These are phyloP conservation scores for Sordariomycetes sp. DNA, from an alignment of 2,329 filamentous ascomycete species.

Conservation along the genomic window DNA sequence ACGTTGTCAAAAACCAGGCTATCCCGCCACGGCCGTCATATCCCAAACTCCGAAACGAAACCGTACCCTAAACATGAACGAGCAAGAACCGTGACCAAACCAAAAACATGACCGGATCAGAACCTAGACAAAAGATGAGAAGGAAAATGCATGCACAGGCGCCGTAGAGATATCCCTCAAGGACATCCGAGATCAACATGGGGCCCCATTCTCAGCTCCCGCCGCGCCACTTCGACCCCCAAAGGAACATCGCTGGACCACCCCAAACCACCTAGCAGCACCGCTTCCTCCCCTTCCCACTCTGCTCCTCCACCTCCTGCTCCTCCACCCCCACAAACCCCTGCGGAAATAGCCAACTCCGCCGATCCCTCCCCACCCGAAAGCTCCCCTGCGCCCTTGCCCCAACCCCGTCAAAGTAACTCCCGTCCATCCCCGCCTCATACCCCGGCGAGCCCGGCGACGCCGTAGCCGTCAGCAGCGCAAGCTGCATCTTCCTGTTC, in stretches of 20 bases:
- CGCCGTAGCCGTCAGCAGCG: slow-evolving; percentile 39
- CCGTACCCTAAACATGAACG: neutral
- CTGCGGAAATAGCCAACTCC: slow-evolving; percentile 46
- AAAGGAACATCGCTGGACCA: too few species aligned
- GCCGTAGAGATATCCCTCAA: neutral
- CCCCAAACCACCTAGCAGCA: slow-evolving; percentile 11
- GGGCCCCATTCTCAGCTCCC: too few species aligned
- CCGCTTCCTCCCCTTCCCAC: slow-evolving; percentile 10
- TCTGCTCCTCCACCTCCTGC: slow-evolving; percentile 11
- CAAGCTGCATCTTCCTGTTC: slow-evolving; percentile 49
- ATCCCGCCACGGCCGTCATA: too few species aligned
- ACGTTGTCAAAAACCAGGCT: too few species aligned
- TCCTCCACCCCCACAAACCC: slow-evolving; percentile 36
- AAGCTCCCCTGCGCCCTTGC: slow-evolving; percentile 29
- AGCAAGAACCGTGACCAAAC: neutral
- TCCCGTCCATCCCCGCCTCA: slow-evolving; percentile 27
- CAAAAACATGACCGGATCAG: neutral
- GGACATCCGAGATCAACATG: neutral
- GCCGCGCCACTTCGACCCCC: too few species aligned
- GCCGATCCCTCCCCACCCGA: slow-evolving; percentile 40
- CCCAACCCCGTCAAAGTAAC: slow-evolving; percentile 37
- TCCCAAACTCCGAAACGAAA: neutral
- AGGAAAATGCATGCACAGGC: neutral
- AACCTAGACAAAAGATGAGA: neutral
- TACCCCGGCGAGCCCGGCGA: slow-evolving; percentile 33